phyloP scores from a whole-genome alignment of 225 moss, liverwort and hornwort genomes.

The Antitrichia curtipendula region DNA sequence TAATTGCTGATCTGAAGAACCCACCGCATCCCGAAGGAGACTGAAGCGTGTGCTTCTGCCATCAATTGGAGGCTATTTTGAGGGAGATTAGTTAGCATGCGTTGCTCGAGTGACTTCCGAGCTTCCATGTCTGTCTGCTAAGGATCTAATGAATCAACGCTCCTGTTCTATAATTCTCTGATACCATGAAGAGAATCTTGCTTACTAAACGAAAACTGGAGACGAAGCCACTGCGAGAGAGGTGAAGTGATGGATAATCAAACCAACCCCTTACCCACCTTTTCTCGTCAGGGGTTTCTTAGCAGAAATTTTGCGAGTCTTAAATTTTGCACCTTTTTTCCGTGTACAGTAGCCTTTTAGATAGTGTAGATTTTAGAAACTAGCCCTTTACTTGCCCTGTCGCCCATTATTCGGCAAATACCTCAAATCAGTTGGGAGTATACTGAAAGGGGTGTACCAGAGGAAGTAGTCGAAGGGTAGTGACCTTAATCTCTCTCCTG shows the following conservation, averaged over 20 bases:
- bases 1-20: background rate
- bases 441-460: background rate
- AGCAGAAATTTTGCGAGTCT: slow-evolving; percentile 24
- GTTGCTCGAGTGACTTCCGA: background rate
- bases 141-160: background rate
- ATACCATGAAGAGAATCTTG: background rate
- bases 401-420: background rate
- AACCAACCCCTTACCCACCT: background rate
- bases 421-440: slow-evolving; percentile 9
- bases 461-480: background rate
- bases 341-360: background rate
- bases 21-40: background rate
- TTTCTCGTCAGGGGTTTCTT: background rate
- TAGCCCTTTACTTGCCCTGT: background rate
- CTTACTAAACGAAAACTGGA: background rate
- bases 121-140: background rate
- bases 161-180: background rate
- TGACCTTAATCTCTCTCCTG: background rate
- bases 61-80: slow-evolving; percentile 25
- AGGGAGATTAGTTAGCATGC: slow-evolving; percentile 14
- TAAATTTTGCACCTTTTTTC: background rate
- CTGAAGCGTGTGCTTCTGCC: background rate
- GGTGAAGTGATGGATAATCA: background rate
- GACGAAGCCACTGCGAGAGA: background rate
- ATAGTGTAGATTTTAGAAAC: background rate